Percentiles rank a stretch among this genome's conserved stretches.
Evolutionary conservation across 257 asterid species (phyloP).

Genomic region (Solanum etuberosum): DNA sequence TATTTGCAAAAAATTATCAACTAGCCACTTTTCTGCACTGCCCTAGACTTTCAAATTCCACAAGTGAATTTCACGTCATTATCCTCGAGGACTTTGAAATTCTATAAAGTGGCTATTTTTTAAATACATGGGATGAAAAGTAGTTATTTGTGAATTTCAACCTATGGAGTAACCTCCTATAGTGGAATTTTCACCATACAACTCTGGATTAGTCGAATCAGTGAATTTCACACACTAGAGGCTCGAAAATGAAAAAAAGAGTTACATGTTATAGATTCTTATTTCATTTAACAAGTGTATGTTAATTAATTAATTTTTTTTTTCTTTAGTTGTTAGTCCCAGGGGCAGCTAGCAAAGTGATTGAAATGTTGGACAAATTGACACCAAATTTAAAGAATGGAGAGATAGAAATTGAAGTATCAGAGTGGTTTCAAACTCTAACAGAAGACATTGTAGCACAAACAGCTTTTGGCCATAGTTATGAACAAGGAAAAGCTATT

Average conservation of each 20-base stretch:
- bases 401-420: constrained; percentile 36
- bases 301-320: not conserved
- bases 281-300: not conserved
- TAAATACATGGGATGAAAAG: not conserved
- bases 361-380: constrained; percentile 30
- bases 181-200: not conserved
- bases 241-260: not conserved
- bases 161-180: no score
- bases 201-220: not conserved
- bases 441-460: constrained; percentile 37
- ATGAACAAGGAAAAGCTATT: constrained; percentile 34
- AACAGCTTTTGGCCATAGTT: constrained; percentile 29
- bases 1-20: not conserved
- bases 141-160: not conserved
- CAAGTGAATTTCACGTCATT: not conserved
- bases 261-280: not conserved
- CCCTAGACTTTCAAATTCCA: not conserved
- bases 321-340: constrained; percentile 23
- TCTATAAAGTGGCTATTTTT: not conserved
- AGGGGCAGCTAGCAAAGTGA: constrained; percentile 26
- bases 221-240: not conserved
- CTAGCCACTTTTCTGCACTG: not conserved
- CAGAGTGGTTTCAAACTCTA: constrained; percentile 29
- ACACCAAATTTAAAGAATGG: not conserved
- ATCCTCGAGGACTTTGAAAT: not conserved